A percentile compares a stretch with the other conserved stretches of the same genome.
These are phyloP conservation scores for Rhodotorula sp. DNA, from an alignment of 1,284 basidiomycete genomes.

Conservation along the genomic window DNA sequence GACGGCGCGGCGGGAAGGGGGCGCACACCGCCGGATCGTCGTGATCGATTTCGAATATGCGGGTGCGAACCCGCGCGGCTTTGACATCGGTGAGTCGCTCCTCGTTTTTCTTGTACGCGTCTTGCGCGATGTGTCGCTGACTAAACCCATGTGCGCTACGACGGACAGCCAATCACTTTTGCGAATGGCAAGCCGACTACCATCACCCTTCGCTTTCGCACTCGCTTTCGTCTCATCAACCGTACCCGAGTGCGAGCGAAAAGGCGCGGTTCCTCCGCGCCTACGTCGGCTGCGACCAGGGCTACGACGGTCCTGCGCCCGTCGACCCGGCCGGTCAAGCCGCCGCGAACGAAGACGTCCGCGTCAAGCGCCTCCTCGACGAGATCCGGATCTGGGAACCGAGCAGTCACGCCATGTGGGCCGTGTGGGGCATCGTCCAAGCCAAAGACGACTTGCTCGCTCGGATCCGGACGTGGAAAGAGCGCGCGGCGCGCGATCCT, in stretches of 20 bases:
- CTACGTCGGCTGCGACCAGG: slow-evolving; percentile 58
- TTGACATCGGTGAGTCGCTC: slow-evolving; percentile 62
- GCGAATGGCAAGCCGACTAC: slow-evolving; percentile 92
- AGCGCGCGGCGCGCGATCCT: slow-evolving; percentile 9
- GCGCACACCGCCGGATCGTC: slow-evolving; percentile 62
- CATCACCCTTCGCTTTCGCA: slow-evolving; percentile 64
- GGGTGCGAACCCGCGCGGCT: slow-evolving; percentile 78
- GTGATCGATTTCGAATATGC: slow-evolving; percentile 97
- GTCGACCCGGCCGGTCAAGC: background rate
- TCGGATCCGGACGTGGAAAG: slow-evolving; percentile 40
- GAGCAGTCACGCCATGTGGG: slow-evolving; percentile 83
- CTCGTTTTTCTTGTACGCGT: background rate
- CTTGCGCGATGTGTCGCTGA: background rate
- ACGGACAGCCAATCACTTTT: slow-evolving; percentile 78
- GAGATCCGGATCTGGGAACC: slow-evolving; percentile 83
- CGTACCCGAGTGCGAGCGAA: slow-evolving; percentile 71
- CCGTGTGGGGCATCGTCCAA: slow-evolving; percentile 86
- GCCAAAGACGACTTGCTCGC: slow-evolving; percentile 68
- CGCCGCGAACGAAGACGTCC: slow-evolving; percentile 25
- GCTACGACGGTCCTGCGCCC: slow-evolving; percentile 15
- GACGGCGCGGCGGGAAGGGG: slow-evolving; percentile 24
- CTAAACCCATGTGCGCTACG: too few relatives aligned
- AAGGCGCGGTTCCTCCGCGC: slow-evolving; percentile 77
- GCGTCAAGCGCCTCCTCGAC: slow-evolving; percentile 58
- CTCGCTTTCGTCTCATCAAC: slow-evolving; percentile 65